phyloP scores from a whole-genome alignment of 164 flowering plant genomes.

The Sextonia rubra region DNA sequence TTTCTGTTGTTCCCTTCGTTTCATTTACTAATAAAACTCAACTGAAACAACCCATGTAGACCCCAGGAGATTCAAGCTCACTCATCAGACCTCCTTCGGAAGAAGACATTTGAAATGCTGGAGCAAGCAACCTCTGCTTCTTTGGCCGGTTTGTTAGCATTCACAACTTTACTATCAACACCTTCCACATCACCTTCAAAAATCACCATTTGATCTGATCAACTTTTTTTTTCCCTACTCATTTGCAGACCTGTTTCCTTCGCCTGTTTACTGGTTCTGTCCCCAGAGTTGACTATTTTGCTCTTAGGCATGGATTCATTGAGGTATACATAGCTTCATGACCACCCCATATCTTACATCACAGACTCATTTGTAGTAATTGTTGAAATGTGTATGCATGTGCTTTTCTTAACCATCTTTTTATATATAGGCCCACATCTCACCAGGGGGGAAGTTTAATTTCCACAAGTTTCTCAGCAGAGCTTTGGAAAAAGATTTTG shows the following conservation, averaged over 20 bases:
- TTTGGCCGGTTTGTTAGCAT: slow-evolving; percentile 44
- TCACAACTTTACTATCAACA: background rate
- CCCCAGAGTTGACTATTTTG: slow-evolving; percentile 52
- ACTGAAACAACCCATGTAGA: slow-evolving; percentile 21
- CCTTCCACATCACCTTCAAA: background rate
- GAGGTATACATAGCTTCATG: slow-evolving; percentile 15
- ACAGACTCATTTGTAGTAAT: background rate
- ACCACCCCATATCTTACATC: background rate
- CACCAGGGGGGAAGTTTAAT: slow-evolving; percentile 32
- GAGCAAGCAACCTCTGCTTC: slow-evolving; percentile 41
- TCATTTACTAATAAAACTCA: background rate
- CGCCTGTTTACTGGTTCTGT: slow-evolving; percentile 49
- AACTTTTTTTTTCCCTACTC: background rate
- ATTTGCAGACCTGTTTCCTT: slow-evolving; percentile 44
- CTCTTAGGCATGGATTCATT: slow-evolving; percentile 73
- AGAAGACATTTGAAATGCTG: slow-evolving; percentile 49
- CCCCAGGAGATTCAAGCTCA: slow-evolving; percentile 53
- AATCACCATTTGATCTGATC: background rate
- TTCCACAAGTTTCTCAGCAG: slow-evolving; percentile 58
- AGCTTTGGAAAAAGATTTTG: slow-evolving; percentile 58
- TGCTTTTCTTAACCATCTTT: background rate
- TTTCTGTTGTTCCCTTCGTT: background rate
- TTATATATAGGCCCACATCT: slow-evolving; percentile 31
- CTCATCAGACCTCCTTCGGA: slow-evolving; percentile 56
- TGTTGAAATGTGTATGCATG: background rate